These are phyloP conservation scores for Capsicum pubescens DNA, from an alignment of 257 asterid species.

Conservation along the genomic window DNA sequence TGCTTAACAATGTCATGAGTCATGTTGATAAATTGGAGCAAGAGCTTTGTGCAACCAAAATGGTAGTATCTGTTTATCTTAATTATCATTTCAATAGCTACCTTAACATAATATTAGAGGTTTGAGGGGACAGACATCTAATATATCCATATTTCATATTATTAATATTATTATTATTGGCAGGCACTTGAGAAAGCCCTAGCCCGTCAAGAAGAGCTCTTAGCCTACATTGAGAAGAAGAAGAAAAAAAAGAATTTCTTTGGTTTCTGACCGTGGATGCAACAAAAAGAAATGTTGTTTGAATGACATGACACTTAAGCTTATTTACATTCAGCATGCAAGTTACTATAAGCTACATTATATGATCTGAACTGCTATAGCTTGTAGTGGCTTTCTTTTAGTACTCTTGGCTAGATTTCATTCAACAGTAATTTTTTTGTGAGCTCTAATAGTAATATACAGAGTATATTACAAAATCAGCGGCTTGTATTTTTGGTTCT, in stretches of 20 bases:
- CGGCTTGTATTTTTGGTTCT: slow-evolving; percentile 20
- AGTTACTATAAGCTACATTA: slow-evolving; percentile 2
- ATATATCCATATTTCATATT: not conserved
- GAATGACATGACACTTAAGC: slow-evolving; percentile 26
- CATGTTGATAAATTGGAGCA: slow-evolving; percentile 78
- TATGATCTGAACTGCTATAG: slow-evolving; percentile 15
- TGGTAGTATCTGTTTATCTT: slow-evolving; percentile 44
- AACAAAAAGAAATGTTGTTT: slow-evolving; percentile 25
- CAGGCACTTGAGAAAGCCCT: slow-evolving; percentile 80
- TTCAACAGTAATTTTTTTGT: not conserved
- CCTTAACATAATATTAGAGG: not conserved
- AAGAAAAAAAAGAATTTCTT: slow-evolving; percentile 91
- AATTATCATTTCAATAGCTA: not conserved
- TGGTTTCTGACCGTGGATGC: slow-evolving; percentile 54
- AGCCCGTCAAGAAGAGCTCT: slow-evolving; percentile 71
- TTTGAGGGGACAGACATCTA: not conserved
- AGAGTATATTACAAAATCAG: not conserved
- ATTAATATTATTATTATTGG: slow-evolving; percentile 13
- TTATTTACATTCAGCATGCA: not conserved
- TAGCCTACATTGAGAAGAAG: slow-evolving; percentile 81
- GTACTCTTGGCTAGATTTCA: not conserved
- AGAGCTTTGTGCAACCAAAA: slow-evolving; percentile 74
- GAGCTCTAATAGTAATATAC: slow-evolving; percentile 20
- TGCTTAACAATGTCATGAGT: slow-evolving; percentile 65
- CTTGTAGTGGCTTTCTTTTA: not conserved